These are phyloP conservation scores for Narthecium ossifragum DNA, from an alignment of 106 monocot genomes.

Conservation along the genomic window DNA sequence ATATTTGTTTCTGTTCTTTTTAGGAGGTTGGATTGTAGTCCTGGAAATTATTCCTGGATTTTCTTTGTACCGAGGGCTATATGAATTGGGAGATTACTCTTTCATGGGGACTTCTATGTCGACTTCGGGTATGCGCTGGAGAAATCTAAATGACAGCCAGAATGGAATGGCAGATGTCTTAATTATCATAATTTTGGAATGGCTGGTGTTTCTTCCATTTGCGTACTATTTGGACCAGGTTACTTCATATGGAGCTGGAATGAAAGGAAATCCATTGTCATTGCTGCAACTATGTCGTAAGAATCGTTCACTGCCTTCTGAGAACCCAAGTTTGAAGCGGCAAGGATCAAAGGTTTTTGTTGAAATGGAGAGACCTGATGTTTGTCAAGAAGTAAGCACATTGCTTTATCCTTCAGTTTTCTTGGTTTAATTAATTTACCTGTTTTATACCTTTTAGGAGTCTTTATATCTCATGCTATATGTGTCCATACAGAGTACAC, in stretches of 20 bases:
- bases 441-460: too few species aligned
- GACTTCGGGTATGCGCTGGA: conserved; percentile 65
- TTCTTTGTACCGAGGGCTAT: conserved; percentile 63
- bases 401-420: not conserved
- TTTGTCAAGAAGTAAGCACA: conserved; percentile 55
- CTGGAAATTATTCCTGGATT: conserved; percentile 71
- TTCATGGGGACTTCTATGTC: conserved; percentile 38
- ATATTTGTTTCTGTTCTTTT: not conserved
- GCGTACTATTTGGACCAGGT: conserved; percentile 57
- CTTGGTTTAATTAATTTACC: not conserved
- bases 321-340: conserved; percentile 20
- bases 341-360: conserved; percentile 51
- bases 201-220: conserved; percentile 47
- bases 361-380: conserved; percentile 64
- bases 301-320: conserved; percentile 9
- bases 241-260: conserved; percentile 16
- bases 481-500: too few species aligned
- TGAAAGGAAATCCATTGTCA: conserved; percentile 19
- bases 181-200: conserved; percentile 59
- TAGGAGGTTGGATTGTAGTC: conserved; percentile 52
- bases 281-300: conserved; percentile 24
- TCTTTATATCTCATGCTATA: too few species aligned
- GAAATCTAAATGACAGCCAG: conserved; percentile 29
- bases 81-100: conserved; percentile 61
- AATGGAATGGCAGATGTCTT: conserved; percentile 67